Evolutionary conservation across 306 rosid species (phyloP), one percentile per base, ranked within the genome.

Genomic region (Medicago arabica): DNA sequence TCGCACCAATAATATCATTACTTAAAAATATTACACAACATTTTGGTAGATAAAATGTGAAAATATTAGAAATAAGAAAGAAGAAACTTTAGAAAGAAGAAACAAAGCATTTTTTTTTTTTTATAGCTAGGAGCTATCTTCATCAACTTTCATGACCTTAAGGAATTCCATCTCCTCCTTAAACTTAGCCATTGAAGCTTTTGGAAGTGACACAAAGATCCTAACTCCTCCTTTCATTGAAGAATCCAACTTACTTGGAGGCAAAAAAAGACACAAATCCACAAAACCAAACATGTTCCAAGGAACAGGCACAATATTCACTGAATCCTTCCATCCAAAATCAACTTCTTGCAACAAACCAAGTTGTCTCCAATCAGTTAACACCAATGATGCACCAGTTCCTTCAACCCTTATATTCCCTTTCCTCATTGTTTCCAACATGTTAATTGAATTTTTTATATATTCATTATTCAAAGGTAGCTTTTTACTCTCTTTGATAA

Each of bases 331-430:
- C 78, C 86, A 81, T 41, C 92, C 92, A 69, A 88, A 78, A 66
- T 80, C 85, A 71, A 74, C 83, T 74, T 85, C 88, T 43, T 83
- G 83, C 76, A 83, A 18, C 72, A 88, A 85, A 40, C 82, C 79
- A 64, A 88, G 51, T 19, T 88, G 84, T 69, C 92, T 79, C 89
- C 92, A 88, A 81, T 88, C 88, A 12, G 89, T 88, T 19, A 85
- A 70, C 8, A 77, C 82, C 83, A 71, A 19, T 1, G 84, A 47
- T 39, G 86, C 84, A 44, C 89, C 81, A n/a, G 67, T 65, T 16
- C 78, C 86, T 67, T 74, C 81, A 31, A 79, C 5, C 61, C 46
- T 76, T 2, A 69, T 38, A 40, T 81, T 81, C 40, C 0, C 16
- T 53, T 47, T 12, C 46, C 72, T 74, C 53, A 55, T 39, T 14